Base-by-base conservation (phyloP, 2,329 filamentous ascomycete genomes). In the Trichoderma afroharzianum region DNA sequence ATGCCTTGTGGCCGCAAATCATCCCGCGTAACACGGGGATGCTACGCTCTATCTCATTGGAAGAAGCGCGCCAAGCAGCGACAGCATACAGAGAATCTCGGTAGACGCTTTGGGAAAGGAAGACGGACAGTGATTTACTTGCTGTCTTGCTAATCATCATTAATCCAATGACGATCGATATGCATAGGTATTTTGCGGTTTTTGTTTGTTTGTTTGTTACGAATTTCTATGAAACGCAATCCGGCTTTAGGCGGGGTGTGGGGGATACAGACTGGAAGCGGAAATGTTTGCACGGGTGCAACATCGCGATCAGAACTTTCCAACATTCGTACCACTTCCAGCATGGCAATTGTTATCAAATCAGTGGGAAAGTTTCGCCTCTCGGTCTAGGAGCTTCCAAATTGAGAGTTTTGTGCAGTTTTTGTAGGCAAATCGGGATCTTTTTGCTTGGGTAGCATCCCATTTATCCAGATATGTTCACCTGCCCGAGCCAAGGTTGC, bases 11-110 rank as follows among this genome's bases (percentile, higher is more conserved):
- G 67, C n/a, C 61, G 57, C 21, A 18, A 30, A 24, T 14, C 30
- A 50, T 50, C 18, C 67, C 55, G 39, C n/a, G 5, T 50, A 69
- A 53, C 67, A 69, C 67, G 67, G 67, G 67, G 67, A 62, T 69
- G 57, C 39, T 36, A 26, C 39, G 57, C 67, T 53, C 5, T 21
- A n/a, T 62, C 57, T 69, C 15, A 69, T 69, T 69, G 67, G 67
- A 62, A 69, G 67, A 62, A 53, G 1, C 14, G 5, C 15, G 5
- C 12, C 26, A 21, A 6, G 30, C 11, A 26, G 39, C 43, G 28
- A 5, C 39, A 36, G 28, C 66, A 24, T 0, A 50, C 1, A 21
- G 24, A 18, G n/a, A 11, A 36, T 62, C 57, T 69, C 67, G 67
- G 67, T 69, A 53, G 67, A 69, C 67, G 57, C 4, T 69, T 62